Conservation (phyloP, 2,329 filamentous ascomycete species). For the Didymella sp. region DNA sequence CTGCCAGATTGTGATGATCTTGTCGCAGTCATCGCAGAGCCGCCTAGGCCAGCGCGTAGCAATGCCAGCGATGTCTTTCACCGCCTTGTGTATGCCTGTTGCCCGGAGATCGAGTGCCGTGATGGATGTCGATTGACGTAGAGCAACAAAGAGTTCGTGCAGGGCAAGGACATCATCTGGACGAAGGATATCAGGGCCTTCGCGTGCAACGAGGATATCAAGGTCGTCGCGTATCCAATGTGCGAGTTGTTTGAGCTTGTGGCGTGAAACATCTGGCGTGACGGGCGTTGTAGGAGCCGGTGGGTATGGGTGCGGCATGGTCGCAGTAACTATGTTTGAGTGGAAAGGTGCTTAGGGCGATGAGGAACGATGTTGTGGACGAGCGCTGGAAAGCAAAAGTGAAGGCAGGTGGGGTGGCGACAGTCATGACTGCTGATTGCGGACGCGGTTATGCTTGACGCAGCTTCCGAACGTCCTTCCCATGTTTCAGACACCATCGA, state of each 20-base stretch:
- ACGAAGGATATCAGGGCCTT: slow-evolving; percentile 53
- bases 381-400: background rate
- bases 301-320: background rate
- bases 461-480: background rate
- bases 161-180: slow-evolving; percentile 55
- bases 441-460: background rate
- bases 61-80: slow-evolving; percentile 53
- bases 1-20: slow-evolving; percentile 51
- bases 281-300: background rate
- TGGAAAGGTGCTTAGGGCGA: background rate
- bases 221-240: slow-evolving; percentile 58
- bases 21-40: slow-evolving; percentile 55
- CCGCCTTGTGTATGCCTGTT: slow-evolving; percentile 56
- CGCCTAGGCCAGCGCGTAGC: slow-evolving; percentile 57
- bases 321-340: background rate
- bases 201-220: slow-evolving; percentile 54
- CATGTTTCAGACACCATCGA: background rate
- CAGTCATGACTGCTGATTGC: background rate
- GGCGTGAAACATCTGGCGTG: slow-evolving; percentile 4
- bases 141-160: slow-evolving; percentile 51
- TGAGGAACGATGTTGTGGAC: background rate
- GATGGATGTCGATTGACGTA: slow-evolving; percentile 34
- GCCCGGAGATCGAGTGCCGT: slow-evolving; percentile 48
- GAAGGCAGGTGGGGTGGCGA: background rate
- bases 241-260: slow-evolving; percentile 46